phyloP scores from a whole-genome alignment of 2,329 filamentous ascomycete species.

The Simplicillium sp. region DNA sequence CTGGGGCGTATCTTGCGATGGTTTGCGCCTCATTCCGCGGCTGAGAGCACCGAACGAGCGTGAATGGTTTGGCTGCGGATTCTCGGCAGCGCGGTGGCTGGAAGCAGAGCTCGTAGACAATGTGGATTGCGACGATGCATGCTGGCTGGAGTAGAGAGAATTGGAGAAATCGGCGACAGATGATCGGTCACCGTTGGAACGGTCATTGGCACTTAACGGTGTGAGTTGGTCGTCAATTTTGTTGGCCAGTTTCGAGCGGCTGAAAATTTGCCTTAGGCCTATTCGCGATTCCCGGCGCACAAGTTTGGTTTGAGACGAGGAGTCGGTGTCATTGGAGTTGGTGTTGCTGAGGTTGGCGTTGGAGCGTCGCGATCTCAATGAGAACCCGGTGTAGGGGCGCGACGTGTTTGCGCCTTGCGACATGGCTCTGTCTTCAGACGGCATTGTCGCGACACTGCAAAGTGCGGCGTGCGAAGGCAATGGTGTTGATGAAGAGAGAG shows the following conservation, averaged over 20 bases:
- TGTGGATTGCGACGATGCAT: conserved; percentile 7
- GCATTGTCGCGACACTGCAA: conserved; percentile 21
- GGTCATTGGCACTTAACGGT: neutral
- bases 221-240: neutral
- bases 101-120: conserved; percentile 1
- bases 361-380: conserved; percentile 6
- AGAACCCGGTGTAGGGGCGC: conserved; percentile 3
- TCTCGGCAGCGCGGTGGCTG: neutral
- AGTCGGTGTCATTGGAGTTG: neutral
- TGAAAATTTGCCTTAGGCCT: conserved; percentile 6
- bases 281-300: conserved; percentile 1
- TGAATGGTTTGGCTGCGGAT: conserved; percentile 4
- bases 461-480: conserved; percentile 28
- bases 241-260: conserved; percentile 6
- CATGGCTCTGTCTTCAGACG: conserved; percentile 1
- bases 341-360: neutral
- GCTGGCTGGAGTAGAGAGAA: conserved; percentile 1
- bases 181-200: too few relatives aligned
- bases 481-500: too few relatives aligned
- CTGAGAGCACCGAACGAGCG: conserved; percentile 6
- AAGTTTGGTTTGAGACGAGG: neutral
- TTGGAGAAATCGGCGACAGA: neutral
- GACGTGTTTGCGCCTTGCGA: neutral
- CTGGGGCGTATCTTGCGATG: conserved; percentile 46
- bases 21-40: conserved; percentile 15